phyloP scores from a whole-genome alignment of 2,329 filamentous ascomycete species.

The Aspergillus bombycis region DNA sequence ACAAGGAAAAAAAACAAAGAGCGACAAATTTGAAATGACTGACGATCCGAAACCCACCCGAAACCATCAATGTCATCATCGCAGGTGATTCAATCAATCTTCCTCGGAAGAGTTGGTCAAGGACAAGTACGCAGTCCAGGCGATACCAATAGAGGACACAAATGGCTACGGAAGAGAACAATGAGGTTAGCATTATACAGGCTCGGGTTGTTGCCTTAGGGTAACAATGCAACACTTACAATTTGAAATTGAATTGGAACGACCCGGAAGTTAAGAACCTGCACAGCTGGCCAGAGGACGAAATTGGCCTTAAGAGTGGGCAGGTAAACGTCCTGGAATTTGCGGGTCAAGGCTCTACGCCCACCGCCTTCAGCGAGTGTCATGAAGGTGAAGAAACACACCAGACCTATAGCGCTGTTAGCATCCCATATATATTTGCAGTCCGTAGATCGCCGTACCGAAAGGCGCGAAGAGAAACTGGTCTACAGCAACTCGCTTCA shows the following conservation, averaged over 20 bases:
- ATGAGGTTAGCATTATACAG: constrained; percentile 1
- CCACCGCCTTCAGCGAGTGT: constrained; percentile 92
- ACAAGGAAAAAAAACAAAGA: constrained; percentile 9
- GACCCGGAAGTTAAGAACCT: constrained; percentile 93
- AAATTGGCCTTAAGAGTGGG: constrained; percentile 96
- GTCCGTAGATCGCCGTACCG: constrained; percentile 52
- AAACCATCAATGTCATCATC: constrained; percentile 14
- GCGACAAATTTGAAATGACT: constrained; percentile 5
- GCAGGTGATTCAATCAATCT: constrained; percentile 36
- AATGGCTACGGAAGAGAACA: constrained; percentile 68
- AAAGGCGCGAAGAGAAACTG: constrained; percentile 92
- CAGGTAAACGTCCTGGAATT: constrained; percentile 91
- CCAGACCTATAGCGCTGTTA: constrained; percentile 61
- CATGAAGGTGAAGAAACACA: constrained; percentile 93
- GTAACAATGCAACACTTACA: constrained; percentile 63
- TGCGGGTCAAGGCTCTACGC: constrained; percentile 73
- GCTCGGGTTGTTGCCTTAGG: neutral
- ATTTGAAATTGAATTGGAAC: constrained; percentile 97
- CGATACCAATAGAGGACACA: constrained; percentile 92
- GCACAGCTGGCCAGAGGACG: constrained; percentile 90
- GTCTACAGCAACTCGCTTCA: constrained; percentile 91
- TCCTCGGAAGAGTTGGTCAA: constrained; percentile 87
- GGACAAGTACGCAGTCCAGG: constrained; percentile 96
- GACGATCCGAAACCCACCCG: constrained; percentile 13
- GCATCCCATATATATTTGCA: constrained; percentile 7